These are phyloP conservation scores for Detonula confervacea DNA, from an alignment of 352 stramenopile species.

Conservation along the genomic window DNA sequence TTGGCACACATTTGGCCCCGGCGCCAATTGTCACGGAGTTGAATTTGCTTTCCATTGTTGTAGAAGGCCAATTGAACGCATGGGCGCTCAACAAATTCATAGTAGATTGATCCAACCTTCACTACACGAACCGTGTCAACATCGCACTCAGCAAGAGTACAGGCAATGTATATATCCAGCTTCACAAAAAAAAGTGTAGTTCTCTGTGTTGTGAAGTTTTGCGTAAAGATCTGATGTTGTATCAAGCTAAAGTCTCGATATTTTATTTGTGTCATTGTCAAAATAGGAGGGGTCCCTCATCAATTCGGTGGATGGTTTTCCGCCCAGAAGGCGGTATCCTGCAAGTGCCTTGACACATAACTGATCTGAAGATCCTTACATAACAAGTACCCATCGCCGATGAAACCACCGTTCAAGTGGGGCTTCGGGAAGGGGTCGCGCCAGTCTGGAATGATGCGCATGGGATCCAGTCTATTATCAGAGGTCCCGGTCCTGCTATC, in stretches of 20 bases:
- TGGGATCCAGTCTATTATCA: conserved; percentile 56
- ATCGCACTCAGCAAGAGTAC: conserved; percentile 51
- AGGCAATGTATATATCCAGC: conserved; percentile 40
- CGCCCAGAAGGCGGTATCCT: conserved; percentile 56
- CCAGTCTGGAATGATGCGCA: conserved; percentile 50
- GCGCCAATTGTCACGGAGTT: conserved; percentile 21
- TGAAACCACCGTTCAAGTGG: conserved; percentile 57
- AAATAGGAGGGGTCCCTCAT: conserved; percentile 51
- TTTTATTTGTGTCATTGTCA: conserved; percentile 10
- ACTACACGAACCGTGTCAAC: conserved; percentile 71
- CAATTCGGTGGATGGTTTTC: conserved; percentile 33
- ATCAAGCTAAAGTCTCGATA: conserved; percentile 37
- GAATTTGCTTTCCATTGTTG: conserved; percentile 59
- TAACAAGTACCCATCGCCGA: conserved; percentile 72
- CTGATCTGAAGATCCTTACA: conserved; percentile 56
- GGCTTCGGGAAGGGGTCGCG: conserved; percentile 78
- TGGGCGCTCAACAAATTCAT: conserved; percentile 70
- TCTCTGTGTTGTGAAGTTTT: conserved; percentile 40
- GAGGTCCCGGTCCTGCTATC: not conserved
- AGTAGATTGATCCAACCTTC: conserved; percentile 69
- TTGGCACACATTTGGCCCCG: conserved; percentile 51
- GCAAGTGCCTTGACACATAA: conserved; percentile 65
- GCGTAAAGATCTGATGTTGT: conserved; percentile 37
- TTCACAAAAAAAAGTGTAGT: conserved; percentile 41
- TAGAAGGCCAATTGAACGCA: conserved; percentile 77